Evolutionary conservation across 2,329 filamentous ascomycete species (phyloP), one percentile per base, ranked within the genome.

Genomic region (Diplodia intermedia): DNA sequence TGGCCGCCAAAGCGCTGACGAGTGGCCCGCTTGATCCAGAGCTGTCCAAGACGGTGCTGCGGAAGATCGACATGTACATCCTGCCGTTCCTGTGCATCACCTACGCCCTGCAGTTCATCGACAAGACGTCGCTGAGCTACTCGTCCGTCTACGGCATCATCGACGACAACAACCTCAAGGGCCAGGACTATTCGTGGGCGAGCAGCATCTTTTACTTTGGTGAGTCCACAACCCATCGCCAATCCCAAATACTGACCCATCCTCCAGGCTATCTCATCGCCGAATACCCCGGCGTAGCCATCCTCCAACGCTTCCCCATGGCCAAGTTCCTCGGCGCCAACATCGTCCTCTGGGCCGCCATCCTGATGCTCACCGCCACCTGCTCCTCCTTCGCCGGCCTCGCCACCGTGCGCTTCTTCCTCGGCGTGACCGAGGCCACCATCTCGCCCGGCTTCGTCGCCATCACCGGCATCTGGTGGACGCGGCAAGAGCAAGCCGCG

Each of bases 401-500:
- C 1, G 82, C 90, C n/a, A 78, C 82, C 0, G 85, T 90, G 2
- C 84, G 90, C 5, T 90, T 87, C 0, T 78, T 92, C 9, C 83
- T 92, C 4, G 90, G 90, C 62, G 85, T 90, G 62, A 91, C 91
- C 72, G 90, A 92, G 76, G 86, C 89, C 57, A 70, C 69, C 62
- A 0, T 86, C 86, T 56, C 75, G 23, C 75, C 75, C 9, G 75
- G 75, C 9, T 78, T 80, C 62, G 77, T 79, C 20, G 74, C 83
- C 2, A 86, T 89, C 62, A 86, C 86, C 79, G 83, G 76, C 65
- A 88, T 88, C 85, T 89, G 87, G 87, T 89, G 85, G 80, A 82
- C 85, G 52, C 81, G 86, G 63, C 80, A 82, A 68, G 87, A 88
- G 71, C 86, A 88, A 74, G 86, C 86, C 0, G 71, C 84, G 36